These are phyloP conservation scores for Berkeleyomyces rouxiae DNA, from an alignment of 2,329 filamentous ascomycete genomes.

Conservation along the genomic window DNA sequence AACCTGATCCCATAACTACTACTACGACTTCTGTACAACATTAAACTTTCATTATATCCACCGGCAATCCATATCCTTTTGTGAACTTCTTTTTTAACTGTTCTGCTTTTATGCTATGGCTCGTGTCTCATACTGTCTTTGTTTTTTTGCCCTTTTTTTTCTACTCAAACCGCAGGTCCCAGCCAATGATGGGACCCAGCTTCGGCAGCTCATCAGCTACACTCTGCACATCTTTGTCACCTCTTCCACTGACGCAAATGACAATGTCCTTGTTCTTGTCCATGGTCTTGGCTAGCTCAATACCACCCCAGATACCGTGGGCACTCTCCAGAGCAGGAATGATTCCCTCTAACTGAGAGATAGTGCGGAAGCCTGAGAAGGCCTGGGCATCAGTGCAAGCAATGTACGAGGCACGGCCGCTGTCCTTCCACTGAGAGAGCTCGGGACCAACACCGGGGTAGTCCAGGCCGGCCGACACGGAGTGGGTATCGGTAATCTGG, in stretches of 20 bases:
- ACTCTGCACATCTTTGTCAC: slow-evolving; percentile 97
- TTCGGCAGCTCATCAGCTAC: slow-evolving; percentile 86
- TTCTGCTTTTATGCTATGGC: background rate
- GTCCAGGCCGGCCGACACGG: slow-evolving; percentile 87
- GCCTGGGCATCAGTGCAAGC: slow-evolving; percentile 85
- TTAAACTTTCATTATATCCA: background rate
- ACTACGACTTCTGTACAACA: background rate
- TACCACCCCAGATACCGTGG: slow-evolving; percentile 77
- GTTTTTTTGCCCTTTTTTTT: background rate
- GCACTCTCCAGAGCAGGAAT: slow-evolving; percentile 90
- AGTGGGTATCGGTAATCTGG: slow-evolving; percentile 90
- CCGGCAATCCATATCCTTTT: background rate
- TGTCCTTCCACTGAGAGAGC: slow-evolving; percentile 85
- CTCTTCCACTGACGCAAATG: slow-evolving; percentile 80
- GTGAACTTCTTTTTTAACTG: background rate
- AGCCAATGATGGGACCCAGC: slow-evolving; percentile 74
- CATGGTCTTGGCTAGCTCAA: slow-evolving; percentile 88
- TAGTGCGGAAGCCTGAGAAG: slow-evolving; percentile 68
- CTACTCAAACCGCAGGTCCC: slow-evolving; percentile 47
- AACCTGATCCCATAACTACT: background rate
- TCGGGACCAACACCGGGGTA: slow-evolving; percentile 96
- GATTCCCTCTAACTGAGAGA: slow-evolving; percentile 84
- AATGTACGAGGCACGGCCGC: slow-evolving; percentile 67
- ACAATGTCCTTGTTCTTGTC: slow-evolving; percentile 76
- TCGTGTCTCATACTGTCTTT: background rate